phyloP scores from a whole-genome alignment of 78 protist genomes.

The Andalucia godoyi region DNA sequence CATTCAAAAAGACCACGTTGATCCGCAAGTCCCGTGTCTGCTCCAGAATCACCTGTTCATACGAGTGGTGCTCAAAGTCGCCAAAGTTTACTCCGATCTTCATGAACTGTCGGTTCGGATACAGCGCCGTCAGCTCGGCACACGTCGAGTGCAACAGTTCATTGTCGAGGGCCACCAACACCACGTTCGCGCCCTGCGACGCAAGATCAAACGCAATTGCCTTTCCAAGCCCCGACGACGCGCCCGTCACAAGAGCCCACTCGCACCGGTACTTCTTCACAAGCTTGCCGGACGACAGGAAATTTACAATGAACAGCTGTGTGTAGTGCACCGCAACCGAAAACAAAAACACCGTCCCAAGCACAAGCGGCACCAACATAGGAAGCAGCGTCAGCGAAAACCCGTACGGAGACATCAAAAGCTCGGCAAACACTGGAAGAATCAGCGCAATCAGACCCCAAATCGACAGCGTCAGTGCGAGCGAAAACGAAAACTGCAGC shows the following conservation, averaged over 20 bases:
- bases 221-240: slow-evolving; percentile 17
- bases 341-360: too few species aligned
- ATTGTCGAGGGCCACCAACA: slow-evolving; percentile 14
- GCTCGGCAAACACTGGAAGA: too few species aligned
- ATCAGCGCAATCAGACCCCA: too few species aligned
- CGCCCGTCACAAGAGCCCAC: slow-evolving; percentile 34
- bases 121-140: not conserved
- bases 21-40: not conserved
- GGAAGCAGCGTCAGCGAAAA: too few species aligned
- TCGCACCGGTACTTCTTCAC: not conserved
- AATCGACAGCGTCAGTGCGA: too few species aligned
- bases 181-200: slow-evolving; percentile 13
- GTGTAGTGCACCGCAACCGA: too few species aligned
- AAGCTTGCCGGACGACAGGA: too few species aligned
- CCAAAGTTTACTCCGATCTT: not conserved
- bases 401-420: too few species aligned
- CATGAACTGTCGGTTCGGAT: not conserved
- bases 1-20: slow-evolving; percentile 8
- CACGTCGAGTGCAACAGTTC: not conserved
- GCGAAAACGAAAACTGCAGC: too few species aligned
- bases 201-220: not conserved
- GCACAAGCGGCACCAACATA: too few species aligned
- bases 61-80: not conserved
- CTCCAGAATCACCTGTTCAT: not conserved
- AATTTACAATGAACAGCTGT: too few species aligned